These are phyloP conservation scores for Parasitella parasitica DNA, from an alignment of 371 early-diverging fungal species.

Conservation along the genomic window DNA sequence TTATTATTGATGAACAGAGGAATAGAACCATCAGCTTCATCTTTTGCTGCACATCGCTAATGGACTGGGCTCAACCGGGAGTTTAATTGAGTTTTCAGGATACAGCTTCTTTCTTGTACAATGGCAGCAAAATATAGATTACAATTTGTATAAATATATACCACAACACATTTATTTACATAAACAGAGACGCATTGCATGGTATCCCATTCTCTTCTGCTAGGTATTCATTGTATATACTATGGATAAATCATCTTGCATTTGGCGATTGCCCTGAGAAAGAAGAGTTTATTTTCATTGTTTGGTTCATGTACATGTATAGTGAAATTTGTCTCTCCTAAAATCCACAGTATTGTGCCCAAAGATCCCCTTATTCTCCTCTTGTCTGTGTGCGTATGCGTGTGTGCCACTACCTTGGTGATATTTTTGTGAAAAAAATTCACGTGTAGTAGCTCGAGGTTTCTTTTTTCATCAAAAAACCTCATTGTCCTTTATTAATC, in stretches of 20 bases:
- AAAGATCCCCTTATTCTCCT: background rate
- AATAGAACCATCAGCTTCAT: conserved; percentile 1
- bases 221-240: background rate
- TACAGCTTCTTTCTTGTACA: conserved; percentile 12
- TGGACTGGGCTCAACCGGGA: conserved; percentile 32
- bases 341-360: background rate
- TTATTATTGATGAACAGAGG: conserved; percentile 1
- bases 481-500: conserved; percentile 1
- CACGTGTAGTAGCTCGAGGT: conserved; percentile 3
- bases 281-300: background rate
- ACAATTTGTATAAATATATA: background rate
- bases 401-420: background rate
- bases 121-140: conserved; percentile 12
- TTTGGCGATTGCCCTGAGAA: background rate
- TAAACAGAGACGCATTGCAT: conserved; percentile 1
- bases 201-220: no score
- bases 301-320: background rate
- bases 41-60: conserved; percentile 1
- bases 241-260: no score
- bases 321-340: background rate
- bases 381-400: background rate
- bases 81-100: conserved; percentile 5
- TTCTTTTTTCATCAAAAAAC: background rate
- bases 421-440: background rate
- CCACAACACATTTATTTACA: background rate